These are phyloP conservation scores for Trichoderma brevicompactum DNA, from an alignment of 2,329 filamentous ascomycete species.

Conservation along the genomic window DNA sequence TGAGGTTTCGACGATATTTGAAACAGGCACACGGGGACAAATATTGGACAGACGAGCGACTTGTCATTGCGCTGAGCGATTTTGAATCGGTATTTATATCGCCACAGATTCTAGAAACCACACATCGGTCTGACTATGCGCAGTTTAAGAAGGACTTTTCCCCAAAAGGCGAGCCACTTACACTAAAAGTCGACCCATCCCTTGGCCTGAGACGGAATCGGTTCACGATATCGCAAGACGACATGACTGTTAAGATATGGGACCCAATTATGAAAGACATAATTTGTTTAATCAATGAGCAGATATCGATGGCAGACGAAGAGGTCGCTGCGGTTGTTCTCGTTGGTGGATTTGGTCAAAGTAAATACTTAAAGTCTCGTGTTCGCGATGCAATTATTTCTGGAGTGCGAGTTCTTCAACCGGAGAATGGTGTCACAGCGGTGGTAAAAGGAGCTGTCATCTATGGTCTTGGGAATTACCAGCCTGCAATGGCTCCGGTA, in stretches of 20 bases:
- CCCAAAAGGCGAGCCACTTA: constrained; percentile 43
- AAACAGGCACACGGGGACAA: constrained; percentile 49
- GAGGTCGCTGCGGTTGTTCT: constrained; percentile 49
- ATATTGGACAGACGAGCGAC: constrained; percentile 49
- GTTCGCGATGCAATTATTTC: constrained; percentile 44
- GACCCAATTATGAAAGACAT: constrained; percentile 50
- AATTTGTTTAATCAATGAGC: constrained; percentile 49
- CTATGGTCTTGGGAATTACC: constrained; percentile 42
- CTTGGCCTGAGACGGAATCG: constrained; percentile 42
- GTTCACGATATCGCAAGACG: constrained; percentile 51
- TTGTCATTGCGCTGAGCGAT: constrained; percentile 47
- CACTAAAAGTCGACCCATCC: constrained; percentile 43
- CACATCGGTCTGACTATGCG: constrained; percentile 22
- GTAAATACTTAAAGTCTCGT: constrained; percentile 49
- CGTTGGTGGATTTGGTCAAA: constrained; percentile 55
- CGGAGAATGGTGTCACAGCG: constrained; percentile 54
- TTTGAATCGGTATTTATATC: constrained; percentile 52
- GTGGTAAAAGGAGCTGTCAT: constrained; percentile 58
- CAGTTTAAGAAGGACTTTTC: constrained; percentile 47
- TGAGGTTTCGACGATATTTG: constrained; percentile 52
- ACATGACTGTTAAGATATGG: constrained; percentile 65
- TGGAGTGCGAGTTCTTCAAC: constrained; percentile 51
- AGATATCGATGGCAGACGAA: constrained; percentile 44
- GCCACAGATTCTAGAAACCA: constrained; percentile 39
- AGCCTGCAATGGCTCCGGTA: constrained; percentile 38